These are phyloP conservation scores for Salvia miltiorrhiza DNA, from an alignment of 257 asterid species.

Conservation along the genomic window DNA sequence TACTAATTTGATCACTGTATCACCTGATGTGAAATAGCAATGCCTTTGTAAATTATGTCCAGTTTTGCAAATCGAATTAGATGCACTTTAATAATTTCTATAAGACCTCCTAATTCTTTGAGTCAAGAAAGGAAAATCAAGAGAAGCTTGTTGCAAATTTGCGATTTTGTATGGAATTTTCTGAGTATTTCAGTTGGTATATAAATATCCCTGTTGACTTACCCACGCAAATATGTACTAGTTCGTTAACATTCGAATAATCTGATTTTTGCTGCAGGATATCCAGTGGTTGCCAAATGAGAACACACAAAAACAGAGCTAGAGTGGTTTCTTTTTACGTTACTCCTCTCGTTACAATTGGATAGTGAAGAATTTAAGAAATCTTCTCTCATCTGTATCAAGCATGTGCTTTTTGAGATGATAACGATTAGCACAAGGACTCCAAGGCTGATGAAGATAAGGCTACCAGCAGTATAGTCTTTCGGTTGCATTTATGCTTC, in stretches of 20 bases:
- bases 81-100: background rate
- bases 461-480: background rate
- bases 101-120: background rate
- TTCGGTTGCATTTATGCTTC: conserved; percentile 2
- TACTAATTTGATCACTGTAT: too few species aligned
- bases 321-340: conserved; percentile 8
- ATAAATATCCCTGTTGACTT: background rate
- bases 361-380: conserved; percentile 1
- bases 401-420: background rate
- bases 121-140: background rate
- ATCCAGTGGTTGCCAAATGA: conserved; percentile 39
- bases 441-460: background rate
- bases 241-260: background rate
- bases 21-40: too few species aligned
- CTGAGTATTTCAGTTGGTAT: background rate
- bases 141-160: too few species aligned
- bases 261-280: conserved; percentile 27
- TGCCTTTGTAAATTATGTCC: background rate
- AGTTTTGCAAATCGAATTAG: background rate
- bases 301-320: conserved; percentile 16
- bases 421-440: conserved; percentile 5
- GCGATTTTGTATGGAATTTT: background rate
- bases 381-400: conserved; percentile 24
- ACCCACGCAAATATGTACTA: background rate
- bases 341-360: background rate